Evolutionary conservation across 495 filamentous ascomycete genomes (phyloP), one percentile per base, ranked within the genome.

Genomic region (Diplogelasinospora grovesii): DNA sequence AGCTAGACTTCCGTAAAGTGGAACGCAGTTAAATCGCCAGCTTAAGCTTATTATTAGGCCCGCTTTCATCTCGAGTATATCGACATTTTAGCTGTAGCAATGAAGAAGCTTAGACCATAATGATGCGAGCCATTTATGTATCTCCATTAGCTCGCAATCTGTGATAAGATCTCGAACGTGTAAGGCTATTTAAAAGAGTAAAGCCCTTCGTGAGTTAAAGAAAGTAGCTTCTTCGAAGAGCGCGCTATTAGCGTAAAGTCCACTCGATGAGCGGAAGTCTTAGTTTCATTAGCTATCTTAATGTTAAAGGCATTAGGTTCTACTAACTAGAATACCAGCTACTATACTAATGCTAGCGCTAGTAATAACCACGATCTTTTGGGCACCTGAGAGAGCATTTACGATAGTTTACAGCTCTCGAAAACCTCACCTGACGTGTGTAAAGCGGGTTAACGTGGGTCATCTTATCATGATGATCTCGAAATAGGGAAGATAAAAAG

Each of bases 301-400:
- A 28, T 28, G 16, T 19, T 8, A 39, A 24, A 39, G 11, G 23
- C 10, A 13, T n/a, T 15, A 39, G 16, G 16, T 22, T 35, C 33
- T 36, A 57, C 68, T 57, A 49, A 75, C 71, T 22, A 71, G 72
- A 45, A 76, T 75, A 21, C 72, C 72, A 49, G 65, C 72, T 47
- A 69, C 75, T 13, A 73, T 76, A 24, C 66, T 71, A 18, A 76
- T 76, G 13, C 72, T 73, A 36, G 72, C 73, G 16, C 73, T 71
- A 11, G 73, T 73, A 19, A 76, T 49, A 14, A 75, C 61, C 30
- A 76, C 58, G 16, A 68, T 52, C 31, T 70, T 75, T 40, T 60
- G 61, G 2, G 73, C 66, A 22, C 63, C 57, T 15, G 67, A 65
- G 43, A 76, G 43, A 5, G 51, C 42, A 49, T 73, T 60, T 45